A percentile compares a stretch with the other conserved stretches of the same genome.
Evolutionary conservation across 352 stramenopile genomes (phyloP).

Genomic region (Globisporangium cylindrosporum): DNA sequence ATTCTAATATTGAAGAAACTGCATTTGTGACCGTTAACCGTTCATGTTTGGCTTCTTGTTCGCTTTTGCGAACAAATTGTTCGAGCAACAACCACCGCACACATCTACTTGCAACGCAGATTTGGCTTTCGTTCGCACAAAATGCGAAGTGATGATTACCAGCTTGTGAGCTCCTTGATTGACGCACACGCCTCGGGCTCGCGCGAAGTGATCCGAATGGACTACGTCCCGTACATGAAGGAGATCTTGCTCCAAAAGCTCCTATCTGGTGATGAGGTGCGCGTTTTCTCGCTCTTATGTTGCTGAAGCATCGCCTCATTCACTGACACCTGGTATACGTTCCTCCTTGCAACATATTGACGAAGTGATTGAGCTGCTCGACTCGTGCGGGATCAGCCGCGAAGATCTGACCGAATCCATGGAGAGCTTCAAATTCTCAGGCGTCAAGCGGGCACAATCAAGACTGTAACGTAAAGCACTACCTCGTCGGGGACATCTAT

Average conservation of each 20-base stretch:
- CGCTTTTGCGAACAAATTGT: too few species aligned
- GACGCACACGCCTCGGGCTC: conserved; percentile 73
- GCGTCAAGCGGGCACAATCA: conserved; percentile 36
- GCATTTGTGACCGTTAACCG: too few species aligned
- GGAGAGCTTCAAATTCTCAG: conserved; percentile 86
- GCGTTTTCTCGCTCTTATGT: conserved; percentile 4
- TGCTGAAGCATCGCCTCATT: not conserved
- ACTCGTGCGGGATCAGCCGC: conserved; percentile 95
- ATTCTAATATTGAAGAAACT: too few species aligned
- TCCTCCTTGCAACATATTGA: conserved; percentile 54
- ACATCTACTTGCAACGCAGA: too few species aligned
- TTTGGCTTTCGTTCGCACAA: too few species aligned
- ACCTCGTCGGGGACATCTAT: conserved; percentile 81
- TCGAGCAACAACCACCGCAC: too few species aligned
- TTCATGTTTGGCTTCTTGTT: too few species aligned
- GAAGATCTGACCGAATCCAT: conserved; percentile 98
- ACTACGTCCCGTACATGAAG: conserved; percentile 90
- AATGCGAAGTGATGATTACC: too few species aligned
- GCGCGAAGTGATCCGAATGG: conserved; percentile 83
- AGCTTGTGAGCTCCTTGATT: too few species aligned
- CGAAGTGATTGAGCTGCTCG: conserved; percentile 93
- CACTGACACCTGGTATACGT: not conserved
- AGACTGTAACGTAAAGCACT: not conserved
- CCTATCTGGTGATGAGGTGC: conserved; percentile 68
- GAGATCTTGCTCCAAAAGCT: conserved; percentile 85